phyloP scores from a whole-genome alignment of 176 grass and related monocot species.

The Musa acuminata region DNA sequence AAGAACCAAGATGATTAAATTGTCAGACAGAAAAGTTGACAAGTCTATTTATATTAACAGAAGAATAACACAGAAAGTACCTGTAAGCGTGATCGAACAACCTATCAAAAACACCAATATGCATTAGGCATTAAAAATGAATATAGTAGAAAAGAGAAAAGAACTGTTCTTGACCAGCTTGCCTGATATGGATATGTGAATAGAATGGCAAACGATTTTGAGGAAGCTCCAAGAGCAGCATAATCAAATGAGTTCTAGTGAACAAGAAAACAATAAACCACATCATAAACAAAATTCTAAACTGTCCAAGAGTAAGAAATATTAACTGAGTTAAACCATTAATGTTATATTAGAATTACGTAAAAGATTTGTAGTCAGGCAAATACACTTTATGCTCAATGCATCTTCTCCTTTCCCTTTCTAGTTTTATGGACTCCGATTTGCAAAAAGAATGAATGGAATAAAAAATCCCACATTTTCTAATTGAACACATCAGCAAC shows the following conservation, averaged over 20 bases:
- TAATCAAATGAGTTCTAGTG: slow-evolving; percentile 76
- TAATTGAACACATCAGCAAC: too few relatives aligned
- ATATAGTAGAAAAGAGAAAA: slow-evolving; percentile 8
- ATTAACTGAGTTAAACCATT: neutral
- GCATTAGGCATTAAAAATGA: slow-evolving; percentile 8
- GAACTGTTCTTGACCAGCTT: slow-evolving; percentile 13
- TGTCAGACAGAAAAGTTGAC: neutral
- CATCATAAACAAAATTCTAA: neutral
- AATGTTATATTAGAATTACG: too few relatives aligned
- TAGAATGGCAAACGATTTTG: slow-evolving; percentile 78
- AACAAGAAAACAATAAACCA: slow-evolving; percentile 17
- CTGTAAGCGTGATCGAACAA: slow-evolving; percentile 86
- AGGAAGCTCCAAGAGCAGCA: slow-evolving; percentile 68
- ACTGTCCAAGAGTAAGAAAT: slow-evolving; percentile 1
- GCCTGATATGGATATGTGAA: slow-evolving; percentile 96
- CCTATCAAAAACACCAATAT: slow-evolving; percentile 31
- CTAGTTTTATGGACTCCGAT: too few relatives aligned
- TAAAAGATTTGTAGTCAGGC: too few relatives aligned
- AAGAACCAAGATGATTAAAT: neutral
- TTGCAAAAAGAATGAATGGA: too few relatives aligned
- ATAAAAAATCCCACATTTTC: too few relatives aligned
- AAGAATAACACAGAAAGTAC: slow-evolving; percentile 22
- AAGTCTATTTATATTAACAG: neutral
- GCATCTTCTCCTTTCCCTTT: too few relatives aligned
- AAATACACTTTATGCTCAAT: too few relatives aligned